Evolutionary conservation across 768 basidiomycete genomes (phyloP).

Genomic region (Tulasnella sp.): DNA sequence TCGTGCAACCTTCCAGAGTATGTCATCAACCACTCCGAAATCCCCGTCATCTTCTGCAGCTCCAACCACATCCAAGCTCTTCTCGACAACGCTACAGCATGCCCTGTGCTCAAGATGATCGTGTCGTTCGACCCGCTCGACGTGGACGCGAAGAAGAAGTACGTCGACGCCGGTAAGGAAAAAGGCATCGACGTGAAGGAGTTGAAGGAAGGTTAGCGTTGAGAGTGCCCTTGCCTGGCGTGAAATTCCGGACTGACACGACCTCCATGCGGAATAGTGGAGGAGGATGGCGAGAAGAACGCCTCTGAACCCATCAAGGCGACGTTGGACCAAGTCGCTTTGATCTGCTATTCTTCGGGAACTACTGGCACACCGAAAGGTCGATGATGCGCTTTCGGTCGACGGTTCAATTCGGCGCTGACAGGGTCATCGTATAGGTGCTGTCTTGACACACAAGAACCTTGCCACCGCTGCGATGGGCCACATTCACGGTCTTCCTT

Average conservation of each 20-base stretch:
- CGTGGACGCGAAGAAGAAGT: constrained; percentile 50
- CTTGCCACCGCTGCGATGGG: not conserved
- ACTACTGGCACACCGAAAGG: constrained; percentile 31
- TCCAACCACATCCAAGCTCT: constrained; percentile 70
- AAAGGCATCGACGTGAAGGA: constrained; percentile 62
- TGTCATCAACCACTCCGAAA: constrained; percentile 80
- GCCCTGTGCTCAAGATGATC: constrained; percentile 67
- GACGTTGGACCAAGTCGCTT: constrained; percentile 52
- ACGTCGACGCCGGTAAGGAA: constrained; percentile 76
- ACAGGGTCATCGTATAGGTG: constrained; percentile 2
- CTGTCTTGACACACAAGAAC: constrained; percentile 28
- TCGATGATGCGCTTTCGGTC: not conserved
- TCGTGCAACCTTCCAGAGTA: constrained; percentile 26
- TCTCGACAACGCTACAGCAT: constrained; percentile 60
- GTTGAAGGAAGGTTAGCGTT: constrained; percentile 59
- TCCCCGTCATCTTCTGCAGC: constrained; percentile 73
- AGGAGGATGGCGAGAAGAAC: constrained; percentile 65
- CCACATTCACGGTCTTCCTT: constrained; percentile 17
- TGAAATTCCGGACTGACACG: not conserved
- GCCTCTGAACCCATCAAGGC: constrained; percentile 48
- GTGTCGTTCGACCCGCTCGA: constrained; percentile 67
- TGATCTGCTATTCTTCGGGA: constrained; percentile 23
- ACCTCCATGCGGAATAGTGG: constrained; percentile 50
- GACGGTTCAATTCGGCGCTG: not conserved
- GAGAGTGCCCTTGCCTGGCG: not conserved